Evolutionary conservation across 345 rosid genomes (phyloP).

Genomic region (Laguncularia racemosa): DNA sequence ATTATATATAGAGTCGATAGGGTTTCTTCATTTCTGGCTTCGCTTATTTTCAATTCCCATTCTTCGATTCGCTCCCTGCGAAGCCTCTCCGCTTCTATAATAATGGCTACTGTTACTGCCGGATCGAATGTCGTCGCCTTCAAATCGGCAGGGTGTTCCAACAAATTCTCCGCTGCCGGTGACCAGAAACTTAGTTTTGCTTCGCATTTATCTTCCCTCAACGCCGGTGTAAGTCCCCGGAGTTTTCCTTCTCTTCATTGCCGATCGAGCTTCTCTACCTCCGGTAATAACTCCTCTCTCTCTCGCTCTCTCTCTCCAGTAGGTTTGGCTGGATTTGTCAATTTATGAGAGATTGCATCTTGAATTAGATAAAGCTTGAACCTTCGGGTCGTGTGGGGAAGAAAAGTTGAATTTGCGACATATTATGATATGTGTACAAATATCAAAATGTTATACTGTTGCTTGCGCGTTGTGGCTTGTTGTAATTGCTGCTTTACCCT

Average conservation of each 20-base stretch:
- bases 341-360: no score
- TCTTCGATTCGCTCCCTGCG: constrained; percentile 11
- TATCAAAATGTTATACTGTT: not conserved
- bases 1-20: no score
- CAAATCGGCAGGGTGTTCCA: constrained; percentile 31
- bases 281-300: constrained; percentile 31
- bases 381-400: no score
- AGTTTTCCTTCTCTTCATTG: constrained; percentile 31
- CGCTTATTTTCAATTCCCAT: constrained; percentile 13
- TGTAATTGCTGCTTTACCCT: no score
- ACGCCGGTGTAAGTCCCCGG: constrained; percentile 19
- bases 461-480: no score
- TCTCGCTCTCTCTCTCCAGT: not conserved
- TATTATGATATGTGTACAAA: not conserved
- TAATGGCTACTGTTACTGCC: constrained; percentile 39
- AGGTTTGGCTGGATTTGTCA: no score
- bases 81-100: constrained; percentile 20
- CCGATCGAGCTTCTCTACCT: constrained; percentile 34
- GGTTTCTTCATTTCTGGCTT: constrained; percentile 31
- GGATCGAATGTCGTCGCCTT: constrained; percentile 45
- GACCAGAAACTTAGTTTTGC: constrained; percentile 31
- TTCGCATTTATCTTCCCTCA: constrained; percentile 40
- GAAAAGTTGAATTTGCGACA: no score
- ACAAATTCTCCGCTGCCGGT: constrained; percentile 10
- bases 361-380: no score